Evolutionary conservation across 306 rosid species (phyloP).

Genomic region (Pueraria montana): DNA sequence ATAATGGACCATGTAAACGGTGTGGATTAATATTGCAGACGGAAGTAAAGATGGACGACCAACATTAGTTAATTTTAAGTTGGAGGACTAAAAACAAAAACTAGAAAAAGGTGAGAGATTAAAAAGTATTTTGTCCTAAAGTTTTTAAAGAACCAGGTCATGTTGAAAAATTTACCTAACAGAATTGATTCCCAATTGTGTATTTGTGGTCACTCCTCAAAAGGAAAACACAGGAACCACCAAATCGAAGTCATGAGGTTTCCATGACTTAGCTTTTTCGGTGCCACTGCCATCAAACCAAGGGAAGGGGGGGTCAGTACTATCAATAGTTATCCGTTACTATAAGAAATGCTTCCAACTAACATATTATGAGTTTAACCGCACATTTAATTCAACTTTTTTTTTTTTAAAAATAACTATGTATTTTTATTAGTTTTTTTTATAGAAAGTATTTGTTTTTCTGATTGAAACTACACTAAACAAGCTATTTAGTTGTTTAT

Average conservation of each 20-base stretch:
- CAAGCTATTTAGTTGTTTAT: neutral
- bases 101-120: too few species aligned
- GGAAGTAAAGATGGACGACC: too few species aligned
- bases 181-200: neutral
- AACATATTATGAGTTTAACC: neutral
- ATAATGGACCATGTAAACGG: too few species aligned
- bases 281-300: slow-evolving; percentile 28
- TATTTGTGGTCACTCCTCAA: neutral
- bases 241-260: slow-evolving; percentile 1
- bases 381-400: neutral
- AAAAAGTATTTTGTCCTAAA: too few species aligned
- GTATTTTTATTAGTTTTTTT: neutral
- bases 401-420: neutral
- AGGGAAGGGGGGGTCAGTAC: neutral
- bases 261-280: slow-evolving; percentile 10
- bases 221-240: neutral
- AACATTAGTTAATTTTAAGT: too few species aligned
- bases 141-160: neutral
- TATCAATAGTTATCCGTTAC: slow-evolving; percentile 18
- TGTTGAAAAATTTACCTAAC: neutral
- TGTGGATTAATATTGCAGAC: too few species aligned
- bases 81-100: too few species aligned
- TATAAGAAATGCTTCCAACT: neutral
- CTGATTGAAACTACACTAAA: neutral
- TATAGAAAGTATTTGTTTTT: neutral